phyloP scores from a whole-genome alignment of 2,329 filamentous ascomycete genomes.

The Pestalotiopsis sp. region DNA sequence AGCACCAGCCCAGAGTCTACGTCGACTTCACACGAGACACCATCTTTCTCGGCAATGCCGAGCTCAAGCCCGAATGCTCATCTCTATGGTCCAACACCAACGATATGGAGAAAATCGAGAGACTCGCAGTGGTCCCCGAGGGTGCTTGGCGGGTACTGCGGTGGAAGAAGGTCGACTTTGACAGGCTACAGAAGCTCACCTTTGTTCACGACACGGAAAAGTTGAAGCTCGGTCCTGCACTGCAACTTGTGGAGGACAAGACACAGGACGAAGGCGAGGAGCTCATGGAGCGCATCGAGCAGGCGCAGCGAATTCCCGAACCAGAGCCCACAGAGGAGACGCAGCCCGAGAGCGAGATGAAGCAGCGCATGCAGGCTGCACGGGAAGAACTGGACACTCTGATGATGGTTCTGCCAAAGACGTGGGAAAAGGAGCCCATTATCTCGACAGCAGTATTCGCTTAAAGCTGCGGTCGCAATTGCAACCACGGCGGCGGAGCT shows the following conservation, averaged over 20 bases:
- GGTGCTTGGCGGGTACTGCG: constrained; percentile 33
- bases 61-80: constrained; percentile 30
- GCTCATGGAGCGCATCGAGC: constrained; percentile 23
- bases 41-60: constrained; percentile 32
- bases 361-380: constrained; percentile 33
- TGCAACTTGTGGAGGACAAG: constrained; percentile 31
- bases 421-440: constrained; percentile 31
- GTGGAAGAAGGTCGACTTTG: constrained; percentile 29
- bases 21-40: constrained; percentile 35
- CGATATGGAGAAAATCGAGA: constrained; percentile 27
- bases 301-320: constrained; percentile 15
- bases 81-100: constrained; percentile 29
- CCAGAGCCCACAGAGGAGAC: not conserved
- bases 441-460: constrained; percentile 35
- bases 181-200: constrained; percentile 31
- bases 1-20: constrained; percentile 29
- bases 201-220: constrained; percentile 34
- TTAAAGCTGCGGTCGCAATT: constrained; percentile 22
- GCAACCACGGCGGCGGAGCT: not conserved
- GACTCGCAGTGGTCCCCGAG: constrained; percentile 34
- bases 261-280: constrained; percentile 23
- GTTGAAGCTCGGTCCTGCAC: constrained; percentile 23
- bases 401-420: constrained; percentile 30
- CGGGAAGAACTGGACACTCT: constrained; percentile 33
- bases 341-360: constrained; percentile 21